Conservation (phyloP, 1,284 basidiomycete species). For the Leccinum griseonigrum region DNA sequence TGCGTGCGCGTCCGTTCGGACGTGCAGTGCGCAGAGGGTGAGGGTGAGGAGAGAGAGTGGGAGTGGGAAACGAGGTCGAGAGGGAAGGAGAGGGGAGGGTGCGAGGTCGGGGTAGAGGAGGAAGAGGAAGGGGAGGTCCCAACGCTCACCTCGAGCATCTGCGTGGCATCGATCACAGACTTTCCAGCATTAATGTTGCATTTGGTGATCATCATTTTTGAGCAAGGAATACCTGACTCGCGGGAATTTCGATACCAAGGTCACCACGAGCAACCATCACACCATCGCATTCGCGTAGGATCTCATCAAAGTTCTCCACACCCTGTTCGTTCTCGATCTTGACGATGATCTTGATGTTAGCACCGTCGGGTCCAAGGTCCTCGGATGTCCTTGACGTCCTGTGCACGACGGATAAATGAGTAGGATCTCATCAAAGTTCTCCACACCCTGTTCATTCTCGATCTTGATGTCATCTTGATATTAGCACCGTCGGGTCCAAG, state of each 20-base stretch:
- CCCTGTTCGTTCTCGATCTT: slow-evolving; percentile 99
- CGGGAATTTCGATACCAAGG: slow-evolving; percentile 97
- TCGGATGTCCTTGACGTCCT: slow-evolving; percentile 93
- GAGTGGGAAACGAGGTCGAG: no score
- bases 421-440: slow-evolving; percentile 97
- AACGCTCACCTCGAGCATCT: slow-evolving; percentile 91
- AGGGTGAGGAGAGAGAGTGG: no score
- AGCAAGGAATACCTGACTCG: slow-evolving; percentile 95
- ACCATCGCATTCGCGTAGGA: slow-evolving; percentile 89
- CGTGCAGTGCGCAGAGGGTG: no score
- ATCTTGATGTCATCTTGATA: slow-evolving; percentile 99
- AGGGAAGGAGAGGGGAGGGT: no score
- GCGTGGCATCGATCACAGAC: slow-evolving; percentile 98
- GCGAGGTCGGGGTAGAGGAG: no score
- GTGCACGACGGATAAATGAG: slow-evolving; percentile 56
- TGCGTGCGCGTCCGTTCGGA: no score
- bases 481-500: slow-evolving; percentile 89
- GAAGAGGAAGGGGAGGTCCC: not conserved
- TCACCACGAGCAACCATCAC: slow-evolving; percentile 99
- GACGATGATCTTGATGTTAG: slow-evolving; percentile 95
- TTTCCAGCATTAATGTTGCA: slow-evolving; percentile 97
- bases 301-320: slow-evolving; percentile 97
- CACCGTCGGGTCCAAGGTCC: slow-evolving; percentile 89
- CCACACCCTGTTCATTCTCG: slow-evolving; percentile 96
- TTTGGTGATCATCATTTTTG: slow-evolving; percentile 99